Base-by-base conservation (phyloP, 2,329 filamentous ascomycete genomes). In the Penicillium frequentans region DNA sequence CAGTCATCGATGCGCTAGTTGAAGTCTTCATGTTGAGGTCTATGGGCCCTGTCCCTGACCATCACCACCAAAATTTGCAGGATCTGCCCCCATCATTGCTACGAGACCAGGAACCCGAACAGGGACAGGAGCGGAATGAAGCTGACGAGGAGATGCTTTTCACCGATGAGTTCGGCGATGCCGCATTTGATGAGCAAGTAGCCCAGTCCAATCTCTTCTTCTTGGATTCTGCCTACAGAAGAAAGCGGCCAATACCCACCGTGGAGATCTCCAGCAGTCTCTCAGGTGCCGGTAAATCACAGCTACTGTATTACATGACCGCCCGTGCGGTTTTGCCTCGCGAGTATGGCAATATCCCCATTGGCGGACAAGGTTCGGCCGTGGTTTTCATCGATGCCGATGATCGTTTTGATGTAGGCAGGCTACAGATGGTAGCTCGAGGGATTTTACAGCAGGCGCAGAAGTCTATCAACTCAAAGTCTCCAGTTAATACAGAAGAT, bases 321-420 rank as follows among this genome's bases (percentile, higher is more conserved):
- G 78, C 81, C 2, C 65, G 77, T 10, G 78, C 81, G 33, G 73
- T 85, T 9, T 74, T 88, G 0, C 84, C 84, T 0, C 52, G 62
- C 11, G 57, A 63, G 5, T 61, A 68, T 52, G 61, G 70, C 1
- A 66, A 68, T 10, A 57, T 71, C 13, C 51, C 62, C 1, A 63
- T 82, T 1, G 68, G 71, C 26, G 83, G 84, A 19, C 77, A 78
- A 49, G 72, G 75, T 29, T 74, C 79, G 10, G 74, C 83, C 7
- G 78, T 85, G 11, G 73, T 86, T 7, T 77, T 85, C 61, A 70
- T 87, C 45, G 85, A 88, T 67, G 78, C 80, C 1, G 81, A 86
- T 56, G 74, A 75, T 57, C 78, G 79, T 26, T 85, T 88, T 69
- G 79, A 79, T 54, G 74, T 83, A 27, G 50, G 73, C 8, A 75